Conservation (phyloP, 1,284 basidiomycete species). For the Leccinum proximum region DNA sequence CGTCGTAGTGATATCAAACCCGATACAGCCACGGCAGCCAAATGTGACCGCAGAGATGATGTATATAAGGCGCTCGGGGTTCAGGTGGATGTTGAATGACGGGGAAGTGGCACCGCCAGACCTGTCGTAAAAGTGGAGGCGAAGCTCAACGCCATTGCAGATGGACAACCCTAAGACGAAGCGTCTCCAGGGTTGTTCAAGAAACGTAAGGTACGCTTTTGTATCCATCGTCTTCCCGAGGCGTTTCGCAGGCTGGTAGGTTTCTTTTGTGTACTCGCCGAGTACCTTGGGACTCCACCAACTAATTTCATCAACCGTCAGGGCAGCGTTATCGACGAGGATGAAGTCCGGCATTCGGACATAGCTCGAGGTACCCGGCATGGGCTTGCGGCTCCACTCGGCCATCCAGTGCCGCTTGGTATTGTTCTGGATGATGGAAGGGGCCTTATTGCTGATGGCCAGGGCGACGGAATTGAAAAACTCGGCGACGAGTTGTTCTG, state of each 20-base stretch:
- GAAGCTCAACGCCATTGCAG: not conserved
- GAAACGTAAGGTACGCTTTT: slow-evolving; percentile 2
- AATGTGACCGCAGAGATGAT: slow-evolving; percentile 1
- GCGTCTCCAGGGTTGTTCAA: slow-evolving; percentile 2
- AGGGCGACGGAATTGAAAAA: slow-evolving; percentile 4
- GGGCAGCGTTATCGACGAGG: not conserved
- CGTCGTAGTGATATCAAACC: not conserved
- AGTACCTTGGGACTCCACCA: slow-evolving; percentile 2
- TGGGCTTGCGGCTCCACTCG: slow-evolving; percentile 3
- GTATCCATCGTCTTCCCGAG: slow-evolving; percentile 1
- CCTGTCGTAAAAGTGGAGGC: slow-evolving; percentile 1
- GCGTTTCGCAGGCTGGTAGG: not conserved
- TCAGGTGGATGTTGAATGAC: not conserved
- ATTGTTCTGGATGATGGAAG: not conserved
- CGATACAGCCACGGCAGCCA: not conserved
- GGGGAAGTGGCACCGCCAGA: not conserved
- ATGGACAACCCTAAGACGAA: slow-evolving; percentile 4
- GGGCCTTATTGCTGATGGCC: not conserved
- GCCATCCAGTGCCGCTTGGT: slow-evolving; percentile 3
- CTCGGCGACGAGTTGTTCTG: not conserved
- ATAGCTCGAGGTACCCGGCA: not conserved
- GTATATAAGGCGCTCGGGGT: not conserved
- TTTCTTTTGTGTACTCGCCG: not conserved
- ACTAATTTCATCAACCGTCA: not conserved
- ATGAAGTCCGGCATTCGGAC: not conserved